Percentiles rank a stretch among this genome's conserved stretches.
Conservation (phyloP, 2,329 filamentous ascomycete species). For the Aspergillus jensenii region DNA sequence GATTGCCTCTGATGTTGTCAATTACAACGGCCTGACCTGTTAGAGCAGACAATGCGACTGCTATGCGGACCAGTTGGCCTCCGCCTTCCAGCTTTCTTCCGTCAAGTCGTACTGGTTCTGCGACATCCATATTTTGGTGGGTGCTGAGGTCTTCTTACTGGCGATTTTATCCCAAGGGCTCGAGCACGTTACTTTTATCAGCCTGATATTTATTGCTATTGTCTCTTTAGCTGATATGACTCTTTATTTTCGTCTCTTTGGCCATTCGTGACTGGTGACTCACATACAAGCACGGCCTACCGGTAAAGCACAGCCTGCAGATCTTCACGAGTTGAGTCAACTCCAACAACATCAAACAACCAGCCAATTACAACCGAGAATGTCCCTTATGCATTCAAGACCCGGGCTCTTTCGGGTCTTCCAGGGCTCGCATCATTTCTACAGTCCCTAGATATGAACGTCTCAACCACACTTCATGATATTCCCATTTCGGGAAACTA, state of each 20-base stretch:
- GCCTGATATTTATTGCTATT: not conserved
- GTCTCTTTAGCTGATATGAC: not conserved
- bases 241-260: not conserved
- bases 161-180: too few relatives aligned
- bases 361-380: not conserved
- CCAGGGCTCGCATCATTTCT: too few relatives aligned
- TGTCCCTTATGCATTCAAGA: not conserved
- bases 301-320: not conserved
- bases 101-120: conserved; percentile 43
- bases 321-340: not conserved
- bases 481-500: not conserved
- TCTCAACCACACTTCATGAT: not conserved
- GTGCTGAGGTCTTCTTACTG: too few relatives aligned
- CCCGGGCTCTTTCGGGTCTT: too few relatives aligned
- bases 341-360: not conserved
- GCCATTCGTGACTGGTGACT: not conserved
- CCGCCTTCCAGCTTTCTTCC: conserved; percentile 62
- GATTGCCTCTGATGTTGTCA: conserved; percentile 54
- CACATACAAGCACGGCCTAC: not conserved
- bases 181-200: too few relatives aligned
- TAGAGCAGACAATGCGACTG: conserved; percentile 55
- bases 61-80: conserved; percentile 60
- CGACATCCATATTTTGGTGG: not conserved
- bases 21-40: conserved; percentile 52
- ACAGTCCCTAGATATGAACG: too few relatives aligned